Percentiles rank a stretch among this genome's conserved stretches.
Evolutionary conservation across 306 rosid species (phyloP).

Genomic region (Cotoneaster glaucophyllus): DNA sequence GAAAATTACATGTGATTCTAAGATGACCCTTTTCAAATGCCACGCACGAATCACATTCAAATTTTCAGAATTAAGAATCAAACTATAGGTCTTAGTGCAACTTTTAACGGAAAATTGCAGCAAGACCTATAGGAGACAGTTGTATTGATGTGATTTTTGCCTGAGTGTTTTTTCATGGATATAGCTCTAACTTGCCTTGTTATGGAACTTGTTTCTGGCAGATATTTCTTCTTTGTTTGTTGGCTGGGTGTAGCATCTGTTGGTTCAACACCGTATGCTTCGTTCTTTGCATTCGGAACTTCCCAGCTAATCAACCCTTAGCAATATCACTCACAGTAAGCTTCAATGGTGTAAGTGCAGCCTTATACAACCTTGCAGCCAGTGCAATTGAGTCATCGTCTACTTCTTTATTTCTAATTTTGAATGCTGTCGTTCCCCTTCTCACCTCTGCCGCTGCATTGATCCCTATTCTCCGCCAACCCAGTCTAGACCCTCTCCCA

Average conservation of each 20-base stretch:
- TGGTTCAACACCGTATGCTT: conserved; percentile 99
- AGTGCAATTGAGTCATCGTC: conserved; percentile 67
- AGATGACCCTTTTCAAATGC: not conserved
- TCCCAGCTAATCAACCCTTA: conserved; percentile 69
- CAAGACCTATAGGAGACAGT: not conserved
- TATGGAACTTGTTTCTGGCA: conserved; percentile 6
- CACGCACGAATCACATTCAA: not conserved
- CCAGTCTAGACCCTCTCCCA: conserved; percentile 55
- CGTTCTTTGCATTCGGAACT: conserved; percentile 82
- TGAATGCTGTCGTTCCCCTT: conserved; percentile 74
- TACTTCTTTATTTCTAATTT: conserved; percentile 41
- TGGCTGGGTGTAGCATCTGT: conserved; percentile 90
- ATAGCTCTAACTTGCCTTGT: not conserved
- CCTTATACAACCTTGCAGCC: conserved; percentile 81
- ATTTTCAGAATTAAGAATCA: too few relatives aligned
- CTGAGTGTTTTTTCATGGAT: not conserved
- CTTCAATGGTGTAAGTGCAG: conserved; percentile 95
- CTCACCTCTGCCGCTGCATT: conserved; percentile 57
- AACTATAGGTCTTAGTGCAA: not conserved
- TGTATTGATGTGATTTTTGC: not conserved
- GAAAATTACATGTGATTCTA: not conserved
- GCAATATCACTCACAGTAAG: conserved; percentile 90
- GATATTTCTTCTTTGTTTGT: conserved; percentile 72
- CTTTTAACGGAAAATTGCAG: not conserved
- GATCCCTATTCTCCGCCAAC: conserved; percentile 74